A percentile compares a stretch with the other conserved stretches of the same genome.
These are phyloP conservation scores for Prasinococcaceae sp. DNA, from an alignment of 139 green algal species.

Conservation along the genomic window DNA sequence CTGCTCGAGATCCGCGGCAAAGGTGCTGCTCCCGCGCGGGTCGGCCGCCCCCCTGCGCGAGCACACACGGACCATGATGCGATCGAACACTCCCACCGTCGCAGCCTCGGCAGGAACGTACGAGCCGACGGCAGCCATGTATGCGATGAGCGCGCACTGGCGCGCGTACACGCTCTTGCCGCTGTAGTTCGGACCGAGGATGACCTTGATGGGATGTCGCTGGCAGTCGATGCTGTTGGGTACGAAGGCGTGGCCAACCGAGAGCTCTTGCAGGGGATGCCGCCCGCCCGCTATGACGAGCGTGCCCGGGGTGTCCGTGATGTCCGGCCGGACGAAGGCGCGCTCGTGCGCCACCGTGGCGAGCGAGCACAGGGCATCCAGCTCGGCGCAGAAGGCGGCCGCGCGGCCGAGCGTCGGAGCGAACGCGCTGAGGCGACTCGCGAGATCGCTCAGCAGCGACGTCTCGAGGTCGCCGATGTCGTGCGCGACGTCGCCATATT, in stretches of 20 bases:
- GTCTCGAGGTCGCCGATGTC: slow-evolving; percentile 68
- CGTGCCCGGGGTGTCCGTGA: slow-evolving; percentile 40
- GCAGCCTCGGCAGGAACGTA: slow-evolving; percentile 43
- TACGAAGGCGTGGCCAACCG: slow-evolving; percentile 51
- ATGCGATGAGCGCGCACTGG: slow-evolving; percentile 69
- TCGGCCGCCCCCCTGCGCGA: no score
- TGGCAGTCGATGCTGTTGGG: slow-evolving; percentile 57
- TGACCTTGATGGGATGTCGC: slow-evolving; percentile 10
- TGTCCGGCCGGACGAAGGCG: slow-evolving; percentile 32
- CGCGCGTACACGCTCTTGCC: slow-evolving; percentile 32
- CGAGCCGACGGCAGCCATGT: slow-evolving; percentile 53
- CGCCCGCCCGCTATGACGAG: slow-evolving; percentile 39
- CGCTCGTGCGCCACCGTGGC: slow-evolving; percentile 37
- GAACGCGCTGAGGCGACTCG: neutral
- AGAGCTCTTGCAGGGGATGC: slow-evolving; percentile 61
- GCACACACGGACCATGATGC: slow-evolving; percentile 42
- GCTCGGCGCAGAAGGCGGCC: slow-evolving; percentile 30
- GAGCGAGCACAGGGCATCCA: slow-evolving; percentile 63
- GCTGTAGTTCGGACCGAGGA: slow-evolving; percentile 31
- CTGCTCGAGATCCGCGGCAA: slow-evolving; percentile 69
- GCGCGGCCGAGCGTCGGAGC: neutral
- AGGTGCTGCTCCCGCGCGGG: no score
- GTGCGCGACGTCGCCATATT: slow-evolving; percentile 60
- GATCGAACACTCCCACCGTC: slow-evolving; percentile 59
- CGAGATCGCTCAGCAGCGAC: slow-evolving; percentile 3